phyloP scores from a whole-genome alignment of 768 basidiomycete species.

The Tephrocybe rancida region DNA sequence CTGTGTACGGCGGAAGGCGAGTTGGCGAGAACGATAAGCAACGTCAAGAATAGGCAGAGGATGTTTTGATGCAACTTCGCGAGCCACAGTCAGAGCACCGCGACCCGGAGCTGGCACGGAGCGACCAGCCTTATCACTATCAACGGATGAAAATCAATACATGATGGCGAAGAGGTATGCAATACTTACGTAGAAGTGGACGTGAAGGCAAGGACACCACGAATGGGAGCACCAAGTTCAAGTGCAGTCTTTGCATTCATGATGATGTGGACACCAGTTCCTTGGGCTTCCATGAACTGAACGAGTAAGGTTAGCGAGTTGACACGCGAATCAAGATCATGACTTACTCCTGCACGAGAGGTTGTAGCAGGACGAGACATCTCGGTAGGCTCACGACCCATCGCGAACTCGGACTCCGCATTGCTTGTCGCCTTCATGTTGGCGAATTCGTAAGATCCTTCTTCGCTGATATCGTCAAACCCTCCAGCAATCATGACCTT shows the following conservation, averaged over 20 bases:
- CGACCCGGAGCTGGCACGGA: constrained; percentile 97
- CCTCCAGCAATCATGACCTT: constrained; percentile 99
- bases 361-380: constrained; percentile 98
- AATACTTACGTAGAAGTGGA: constrained; percentile 92
- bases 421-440: constrained; percentile 99
- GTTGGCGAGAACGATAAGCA: constrained; percentile 90
- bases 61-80: constrained; percentile 79
- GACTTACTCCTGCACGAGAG: constrained; percentile 87
- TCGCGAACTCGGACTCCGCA: constrained; percentile 95
- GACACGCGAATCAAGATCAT: constrained; percentile 6
- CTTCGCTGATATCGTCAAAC: constrained; percentile 97
- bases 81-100: constrained; percentile 87
- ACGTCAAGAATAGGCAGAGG: constrained; percentile 82
- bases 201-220: constrained; percentile 92
- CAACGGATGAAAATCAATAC: neutral
- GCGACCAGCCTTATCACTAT: constrained; percentile 98
- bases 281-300: constrained; percentile 95
- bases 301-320: constrained; percentile 8
- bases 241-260: constrained; percentile 98
- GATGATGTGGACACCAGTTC: constrained; percentile 94
- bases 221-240: constrained; percentile 91
- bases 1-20: constrained; percentile 93
- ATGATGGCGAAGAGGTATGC: neutral
- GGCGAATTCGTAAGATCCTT: constrained; percentile 98
- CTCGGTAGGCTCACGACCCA: constrained; percentile 98